These are phyloP conservation scores for Yamadazyma songkhlaensis DNA, from an alignment of 1,139 yeast genomes.

Conservation along the genomic window DNA sequence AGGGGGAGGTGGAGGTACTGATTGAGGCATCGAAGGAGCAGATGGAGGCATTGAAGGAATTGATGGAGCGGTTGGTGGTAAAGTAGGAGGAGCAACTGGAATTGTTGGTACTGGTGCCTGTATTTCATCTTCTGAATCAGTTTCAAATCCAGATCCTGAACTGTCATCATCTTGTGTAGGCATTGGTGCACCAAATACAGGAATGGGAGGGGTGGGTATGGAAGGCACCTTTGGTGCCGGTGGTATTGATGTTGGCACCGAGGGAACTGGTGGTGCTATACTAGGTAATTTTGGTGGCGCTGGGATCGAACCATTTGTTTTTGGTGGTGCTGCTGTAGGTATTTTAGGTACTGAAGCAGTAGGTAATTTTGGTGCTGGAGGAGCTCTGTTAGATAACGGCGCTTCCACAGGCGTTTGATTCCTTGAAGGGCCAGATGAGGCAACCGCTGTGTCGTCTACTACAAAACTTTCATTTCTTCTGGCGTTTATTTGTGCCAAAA, in stretches of 20 bases:
- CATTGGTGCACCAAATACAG: constrained; percentile 15
- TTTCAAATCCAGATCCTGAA: constrained; percentile 10
- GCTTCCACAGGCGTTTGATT: constrained; percentile 10
- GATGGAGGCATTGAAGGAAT: constrained; percentile 10
- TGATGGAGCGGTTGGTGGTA: constrained; percentile 7
- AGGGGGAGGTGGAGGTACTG: constrained; percentile 11
- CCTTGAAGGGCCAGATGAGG: constrained; percentile 13
- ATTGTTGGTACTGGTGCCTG: constrained; percentile 10
- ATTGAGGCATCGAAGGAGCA: constrained; percentile 10
- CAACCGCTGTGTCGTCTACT: constrained; percentile 30
- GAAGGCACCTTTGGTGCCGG: constrained; percentile 11
- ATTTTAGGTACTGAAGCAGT: constrained; percentile 8
- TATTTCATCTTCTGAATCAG: constrained; percentile 12
- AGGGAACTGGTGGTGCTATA: constrained; percentile 14
- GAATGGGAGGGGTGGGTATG: constrained; percentile 9
- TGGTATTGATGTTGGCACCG: constrained; percentile 1
- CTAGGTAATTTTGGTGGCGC: constrained; percentile 6
- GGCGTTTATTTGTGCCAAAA: constrained; percentile 41
- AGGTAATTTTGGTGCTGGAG: constrained; percentile 7
- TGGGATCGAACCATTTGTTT: constrained; percentile 8
- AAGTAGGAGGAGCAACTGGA: constrained; percentile 9
- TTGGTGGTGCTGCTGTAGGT: constrained; percentile 12
- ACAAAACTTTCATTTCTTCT: constrained; percentile 35
- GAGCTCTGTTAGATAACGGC: background rate
- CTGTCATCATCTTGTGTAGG: constrained; percentile 9